phyloP scores from a whole-genome alignment of 352 stramenopile genomes.

The Phytopythium kandeliae region DNA sequence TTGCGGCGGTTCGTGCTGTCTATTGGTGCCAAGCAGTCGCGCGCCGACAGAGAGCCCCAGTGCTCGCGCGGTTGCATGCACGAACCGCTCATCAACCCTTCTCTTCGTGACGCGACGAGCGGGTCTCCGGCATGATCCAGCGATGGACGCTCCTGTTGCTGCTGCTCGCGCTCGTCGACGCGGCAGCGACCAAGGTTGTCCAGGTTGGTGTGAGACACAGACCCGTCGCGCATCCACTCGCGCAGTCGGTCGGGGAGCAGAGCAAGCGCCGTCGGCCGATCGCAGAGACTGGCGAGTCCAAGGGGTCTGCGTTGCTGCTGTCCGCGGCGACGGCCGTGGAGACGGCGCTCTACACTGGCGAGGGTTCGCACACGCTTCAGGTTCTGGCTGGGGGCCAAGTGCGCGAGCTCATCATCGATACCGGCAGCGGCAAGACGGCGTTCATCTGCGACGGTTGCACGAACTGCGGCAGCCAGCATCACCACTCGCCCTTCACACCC shows the following conservation, averaged over 20 bases:
- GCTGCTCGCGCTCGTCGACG: background rate
- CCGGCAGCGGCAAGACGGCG: constrained; percentile 92
- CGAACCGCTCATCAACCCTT: no score
- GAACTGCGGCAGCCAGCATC: constrained; percentile 83
- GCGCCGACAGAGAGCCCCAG: no score
- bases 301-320: background rate
- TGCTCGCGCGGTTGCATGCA: background rate
- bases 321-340: constrained; percentile 19
- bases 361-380: constrained; percentile 72
- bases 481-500: constrained; percentile 66
- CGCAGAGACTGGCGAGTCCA: no score
- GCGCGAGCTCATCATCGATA: constrained; percentile 94
- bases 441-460: constrained; percentile 92
- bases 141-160: background rate
- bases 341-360: constrained; percentile 30
- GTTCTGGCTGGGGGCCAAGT: constrained; percentile 54
- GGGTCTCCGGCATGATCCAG: background rate
- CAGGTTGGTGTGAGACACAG: background rate
- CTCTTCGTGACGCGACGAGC: background rate
- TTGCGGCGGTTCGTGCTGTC: background rate
- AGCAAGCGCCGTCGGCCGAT: background rate
- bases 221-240: background rate
- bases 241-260: background rate
- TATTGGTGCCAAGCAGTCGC: background rate
- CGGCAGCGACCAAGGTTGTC: background rate